Evolutionary conservation across 441 rosid species (phyloP), one percentile per base, ranked within the genome.

Genomic region (Mallotus japonicus): DNA sequence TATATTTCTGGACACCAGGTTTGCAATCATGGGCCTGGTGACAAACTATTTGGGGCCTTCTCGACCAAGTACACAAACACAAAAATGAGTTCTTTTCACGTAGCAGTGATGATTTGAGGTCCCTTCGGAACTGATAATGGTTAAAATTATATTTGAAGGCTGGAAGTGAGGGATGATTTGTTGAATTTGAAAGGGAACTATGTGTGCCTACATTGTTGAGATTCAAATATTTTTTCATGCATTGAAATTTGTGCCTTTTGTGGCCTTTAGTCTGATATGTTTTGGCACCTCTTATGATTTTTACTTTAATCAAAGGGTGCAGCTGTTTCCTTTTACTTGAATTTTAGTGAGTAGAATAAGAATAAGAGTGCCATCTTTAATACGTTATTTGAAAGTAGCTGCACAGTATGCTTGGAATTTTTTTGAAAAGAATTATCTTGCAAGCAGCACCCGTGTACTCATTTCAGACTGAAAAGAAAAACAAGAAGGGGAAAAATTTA

Each of bases 21-120:
- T 92, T 84, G 97, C 96, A 47, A 80, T 94, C 67, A 94, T 94
- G 98, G 98, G 98, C 46, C 77, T 92, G 86, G 98, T 88, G 68
- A 88, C 97, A 75, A 94, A 90, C 82, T 92, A 90, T 88, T 74
- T 92, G 44, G 98, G 98, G 11, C 90, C 95, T 66, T 72, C 90
- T 73, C 93, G 93, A 81, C 88, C 93, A 5, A 85, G 80, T 46
- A 9, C 85, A 12, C 81, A 83, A 80, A 83, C 89, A 76, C 89
- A 65, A 65, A 61, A 46, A 70, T 90, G 71, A 75, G 66, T 65
- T 56, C 68, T 34, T 66, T 44, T 5, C 62, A 32, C 12, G 73
- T n/a, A 53, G 14, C 10, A 16, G 71, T 49, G 51, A 50, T 19
- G 12, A 24, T 12, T 32, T 13, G 12, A 54, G 44, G 24, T 47